Evolutionary conservation across 2,329 filamentous ascomycete genomes (phyloP), one percentile per base, ranked within the genome.

Genomic region (Clarireedia paspali): DNA sequence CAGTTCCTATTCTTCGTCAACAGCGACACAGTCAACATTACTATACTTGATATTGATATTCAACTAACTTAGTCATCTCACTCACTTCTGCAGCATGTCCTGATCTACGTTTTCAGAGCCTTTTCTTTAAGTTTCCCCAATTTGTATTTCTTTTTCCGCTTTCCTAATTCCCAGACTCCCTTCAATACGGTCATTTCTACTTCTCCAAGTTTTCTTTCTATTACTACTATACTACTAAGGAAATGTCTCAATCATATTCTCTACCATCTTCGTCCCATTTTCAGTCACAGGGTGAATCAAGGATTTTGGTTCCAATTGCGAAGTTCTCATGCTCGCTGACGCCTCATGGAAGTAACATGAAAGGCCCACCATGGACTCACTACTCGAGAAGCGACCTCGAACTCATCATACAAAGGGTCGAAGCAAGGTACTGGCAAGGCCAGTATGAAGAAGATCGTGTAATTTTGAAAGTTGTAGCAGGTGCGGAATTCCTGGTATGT

Each of bases 401-500:
- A 30, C 47, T 69, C 10, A 53, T 64, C n/a, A 57, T 70, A 39
- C 63, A 60, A 57, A 62, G 60, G 26, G 50, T 55, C 24, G 53
- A 60, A 47, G 53, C 58, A 6, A 27, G 63, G 15, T 55, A 62
- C 59, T 58, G 61, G 34, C 27, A 59, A 36, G 64, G 61, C 17
- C 61, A 59, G 15, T 50, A 58, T 52, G 56, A 56, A 24, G 60
- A 54, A 17, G 60, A 55, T 27, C 59, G 26, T 15, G 15, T 55
- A 12, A 58, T 71, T 12, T 63, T 75, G 63, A 71, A 70, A 63
- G 63, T 78, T 27, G 61, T 70, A 14, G 71, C 73, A 56, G 73
- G 72, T 20, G 69, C 66, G 14, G 69, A 72, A 51, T 62, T 72
- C 53, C 63, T 76, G 66, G 75, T 77, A 73, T 63, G 26, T 40